A percentile compares a stretch with the other conserved stretches of the same genome.
These are phyloP conservation scores for Phytophthora litchii DNA, from an alignment of 352 stramenopile species.

Conservation along the genomic window DNA sequence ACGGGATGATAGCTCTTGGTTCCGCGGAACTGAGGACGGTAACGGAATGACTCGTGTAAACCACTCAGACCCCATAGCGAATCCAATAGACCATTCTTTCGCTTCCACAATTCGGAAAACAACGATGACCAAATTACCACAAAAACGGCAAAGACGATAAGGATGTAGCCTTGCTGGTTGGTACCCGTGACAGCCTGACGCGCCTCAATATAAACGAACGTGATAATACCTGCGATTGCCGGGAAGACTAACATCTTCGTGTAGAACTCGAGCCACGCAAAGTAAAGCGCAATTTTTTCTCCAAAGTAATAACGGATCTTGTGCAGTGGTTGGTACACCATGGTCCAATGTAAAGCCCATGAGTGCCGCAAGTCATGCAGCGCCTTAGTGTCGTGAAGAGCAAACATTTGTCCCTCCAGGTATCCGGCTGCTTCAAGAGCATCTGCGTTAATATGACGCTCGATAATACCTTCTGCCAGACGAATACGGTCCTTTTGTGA, in stretches of 20 bases:
- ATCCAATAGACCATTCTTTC: slow-evolving; percentile 85
- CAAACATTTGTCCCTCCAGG: slow-evolving; percentile 80
- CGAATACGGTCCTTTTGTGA: slow-evolving; percentile 84
- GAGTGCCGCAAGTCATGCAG: slow-evolving; percentile 69
- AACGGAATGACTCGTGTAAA: slow-evolving; percentile 72
- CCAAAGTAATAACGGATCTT: slow-evolving; percentile 92
- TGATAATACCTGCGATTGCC: slow-evolving; percentile 76
- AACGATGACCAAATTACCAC: slow-evolving; percentile 89
- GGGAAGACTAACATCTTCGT: slow-evolving; percentile 92
- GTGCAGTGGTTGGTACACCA: slow-evolving; percentile 85
- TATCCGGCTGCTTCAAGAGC: slow-evolving; percentile 60
- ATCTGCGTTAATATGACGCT: slow-evolving; percentile 79
- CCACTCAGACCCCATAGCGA: slow-evolving; percentile 85
- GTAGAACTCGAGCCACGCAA: slow-evolving; percentile 93
- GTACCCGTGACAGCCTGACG: slow-evolving; percentile 41
- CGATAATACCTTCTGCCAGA: slow-evolving; percentile 69
- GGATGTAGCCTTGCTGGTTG: slow-evolving; percentile 69
- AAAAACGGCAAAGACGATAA: slow-evolving; percentile 82
- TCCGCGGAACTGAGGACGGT: slow-evolving; percentile 87
- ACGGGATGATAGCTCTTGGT: slow-evolving; percentile 75
- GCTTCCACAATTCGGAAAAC: slow-evolving; percentile 90
- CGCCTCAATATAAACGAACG: slow-evolving; percentile 66
- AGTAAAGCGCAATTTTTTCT: slow-evolving; percentile 92
- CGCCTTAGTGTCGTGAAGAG: slow-evolving; percentile 81
- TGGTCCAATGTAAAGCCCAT: slow-evolving; percentile 81